These are phyloP conservation scores for Cercospora nicotianae DNA, from an alignment of 2,329 filamentous ascomycete genomes.

Conservation along the genomic window DNA sequence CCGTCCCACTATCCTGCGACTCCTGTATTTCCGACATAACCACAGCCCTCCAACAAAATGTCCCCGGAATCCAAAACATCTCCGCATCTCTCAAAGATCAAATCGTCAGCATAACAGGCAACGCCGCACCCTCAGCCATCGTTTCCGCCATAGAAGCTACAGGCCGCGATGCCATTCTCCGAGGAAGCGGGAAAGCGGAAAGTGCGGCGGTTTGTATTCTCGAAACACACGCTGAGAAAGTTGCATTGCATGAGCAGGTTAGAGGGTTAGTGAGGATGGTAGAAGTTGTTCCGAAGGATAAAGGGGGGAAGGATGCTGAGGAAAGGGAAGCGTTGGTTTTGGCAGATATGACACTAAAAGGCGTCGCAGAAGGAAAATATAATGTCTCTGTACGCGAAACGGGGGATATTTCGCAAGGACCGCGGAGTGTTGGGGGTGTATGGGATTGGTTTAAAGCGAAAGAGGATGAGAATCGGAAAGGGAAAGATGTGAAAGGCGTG, in stretches of 20 bases:
- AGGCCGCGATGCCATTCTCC: slow-evolving; percentile 88
- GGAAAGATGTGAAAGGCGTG: slow-evolving; percentile 58
- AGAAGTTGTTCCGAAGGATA: slow-evolving; percentile 57
- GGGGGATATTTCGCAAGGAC: slow-evolving; percentile 82
- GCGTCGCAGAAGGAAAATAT: slow-evolving; percentile 78
- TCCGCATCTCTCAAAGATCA: slow-evolving; percentile 80
- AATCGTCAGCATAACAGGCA: slow-evolving; percentile 81
- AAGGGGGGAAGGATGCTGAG: slow-evolving; percentile 43
- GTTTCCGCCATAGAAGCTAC: slow-evolving; percentile 85
- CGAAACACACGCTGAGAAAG: slow-evolving; percentile 65
- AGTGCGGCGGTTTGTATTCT: slow-evolving; percentile 91
- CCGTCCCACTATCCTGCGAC: slow-evolving; percentile 90
- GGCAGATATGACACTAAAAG: slow-evolving; percentile 82
- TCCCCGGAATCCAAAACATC: slow-evolving; percentile 73
- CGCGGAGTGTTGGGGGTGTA: slow-evolving; percentile 76
- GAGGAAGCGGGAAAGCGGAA: slow-evolving; percentile 82
- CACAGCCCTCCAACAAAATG: slow-evolving; percentile 65
- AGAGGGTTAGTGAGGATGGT: slow-evolving; percentile 91
- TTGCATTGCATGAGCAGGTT: slow-evolving; percentile 57
- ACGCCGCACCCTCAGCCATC: slow-evolving; percentile 85
- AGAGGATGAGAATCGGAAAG: slow-evolving; percentile 34
- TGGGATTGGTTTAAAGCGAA: slow-evolving; percentile 63
- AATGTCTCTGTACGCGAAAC: slow-evolving; percentile 79
- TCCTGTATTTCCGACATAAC: slow-evolving; percentile 85
- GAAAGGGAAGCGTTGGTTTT: slow-evolving; percentile 69